These are phyloP conservation scores for Abortiporus biennis DNA, from an alignment of 1,284 basidiomycete genomes.

Conservation along the genomic window DNA sequence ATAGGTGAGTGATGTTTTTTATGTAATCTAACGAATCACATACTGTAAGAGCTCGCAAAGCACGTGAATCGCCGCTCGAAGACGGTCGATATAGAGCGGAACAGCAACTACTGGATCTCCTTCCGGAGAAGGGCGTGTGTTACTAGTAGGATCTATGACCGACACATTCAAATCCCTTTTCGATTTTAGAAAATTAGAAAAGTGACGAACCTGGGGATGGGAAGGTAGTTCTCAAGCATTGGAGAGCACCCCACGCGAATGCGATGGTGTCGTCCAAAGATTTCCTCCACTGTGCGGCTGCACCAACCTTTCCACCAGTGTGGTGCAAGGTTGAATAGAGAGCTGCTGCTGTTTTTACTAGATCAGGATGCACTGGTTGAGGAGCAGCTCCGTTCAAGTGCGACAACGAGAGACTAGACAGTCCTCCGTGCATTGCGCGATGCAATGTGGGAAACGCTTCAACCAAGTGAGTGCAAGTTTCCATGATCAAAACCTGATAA, in stretches of 20 bases:
- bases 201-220: constrained; percentile 31
- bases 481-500: constrained; percentile 43
- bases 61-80: constrained; percentile 47
- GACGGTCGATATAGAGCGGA: constrained; percentile 52
- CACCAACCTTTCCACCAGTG: constrained; percentile 73
- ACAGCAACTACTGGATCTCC: constrained; percentile 36
- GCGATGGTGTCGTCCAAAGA: constrained; percentile 59
- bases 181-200: constrained; percentile 4
- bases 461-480: constrained; percentile 50
- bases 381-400: constrained; percentile 50
- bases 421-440: constrained; percentile 40
- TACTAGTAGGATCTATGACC: background rate
- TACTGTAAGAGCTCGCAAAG: constrained; percentile 55
- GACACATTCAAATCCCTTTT: too few species aligned
- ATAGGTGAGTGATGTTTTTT: background rate
- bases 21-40: constrained; percentile 24
- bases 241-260: constrained; percentile 56
- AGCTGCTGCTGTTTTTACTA: constrained; percentile 45
- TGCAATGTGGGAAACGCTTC: constrained; percentile 61
- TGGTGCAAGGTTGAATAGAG: constrained; percentile 58
- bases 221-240: constrained; percentile 54
- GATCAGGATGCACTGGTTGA: constrained; percentile 28
- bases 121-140: constrained; percentile 9
- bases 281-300: constrained; percentile 66
- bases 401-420: constrained; percentile 47